Base-by-base conservation (phyloP, 768 basidiomycete species). In the Phlebiopsis gigantea region DNA sequence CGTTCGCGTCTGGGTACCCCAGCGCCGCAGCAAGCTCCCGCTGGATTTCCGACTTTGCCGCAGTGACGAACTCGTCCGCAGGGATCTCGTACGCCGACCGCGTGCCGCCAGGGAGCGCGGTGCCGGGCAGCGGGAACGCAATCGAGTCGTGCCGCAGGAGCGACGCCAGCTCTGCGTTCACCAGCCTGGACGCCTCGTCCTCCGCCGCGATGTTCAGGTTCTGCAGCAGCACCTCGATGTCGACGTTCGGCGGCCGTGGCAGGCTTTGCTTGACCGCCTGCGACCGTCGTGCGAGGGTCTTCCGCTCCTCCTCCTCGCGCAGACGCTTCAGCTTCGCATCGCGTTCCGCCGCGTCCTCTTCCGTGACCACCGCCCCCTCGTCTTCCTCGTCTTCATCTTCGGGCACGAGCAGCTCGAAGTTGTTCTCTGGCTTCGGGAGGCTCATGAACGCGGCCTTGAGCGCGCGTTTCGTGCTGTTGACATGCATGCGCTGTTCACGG, bases 371-470 rank as follows among this genome's bases (percentile, higher is more conserved):
- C 57, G 59, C 62, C 52, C 61, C 72, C 12, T 64, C 66, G 1
- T 67, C 71, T 1, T 71, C 77, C 9, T 77, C 80, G 10, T 82
- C 89, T 52, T 93, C 90, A 17, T 93, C 90, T 62, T 96, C 95
- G 2, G 91, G 92, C 8, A 96, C 85, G 43, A 95, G 80, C 46
- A 99, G 75, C 72, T 98, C 95, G 64, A 98, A 98, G 71, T 98
- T 96, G 69, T 98, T 98, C 74, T 98, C 93, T 0, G 97, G 94
- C 62, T 85, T 86, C 0, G 97, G 97, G 15, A 99, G 77, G 58
- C 71, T 85, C 72, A 79, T 79, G 72, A 98, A 98, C 5, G 88
- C 90, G 9, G 84, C 81, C 62, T 88, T 79, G 51, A 98, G 79
- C 0, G 88, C 83, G 39, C 86, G 81, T 68, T 93, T 92, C 4